Evolutionary conservation across 768 basidiomycete species (phyloP).

Genomic region (Amanita subjunquillea): DNA sequence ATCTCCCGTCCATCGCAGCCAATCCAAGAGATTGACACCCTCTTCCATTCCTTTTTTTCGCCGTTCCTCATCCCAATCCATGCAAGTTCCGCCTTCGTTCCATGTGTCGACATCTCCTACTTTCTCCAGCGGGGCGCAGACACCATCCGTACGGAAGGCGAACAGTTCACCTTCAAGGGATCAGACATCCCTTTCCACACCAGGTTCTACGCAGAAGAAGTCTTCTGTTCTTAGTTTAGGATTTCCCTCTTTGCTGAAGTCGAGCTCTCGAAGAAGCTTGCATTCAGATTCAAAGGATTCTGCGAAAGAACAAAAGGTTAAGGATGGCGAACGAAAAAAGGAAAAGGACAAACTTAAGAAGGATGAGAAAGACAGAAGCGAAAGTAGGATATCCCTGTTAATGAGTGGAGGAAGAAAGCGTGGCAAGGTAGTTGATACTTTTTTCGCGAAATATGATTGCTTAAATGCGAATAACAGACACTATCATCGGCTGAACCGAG

Average conservation of each 20-base stretch:
- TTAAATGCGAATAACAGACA: slow-evolving; percentile 39
- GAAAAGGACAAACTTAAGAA: slow-evolving; percentile 51
- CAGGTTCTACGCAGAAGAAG: slow-evolving; percentile 63
- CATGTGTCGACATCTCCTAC: slow-evolving; percentile 43
- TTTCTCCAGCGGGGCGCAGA: slow-evolving; percentile 25
- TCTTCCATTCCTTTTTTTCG: slow-evolving; percentile 93
- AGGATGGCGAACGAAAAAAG: slow-evolving; percentile 25
- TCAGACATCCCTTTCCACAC: slow-evolving; percentile 41
- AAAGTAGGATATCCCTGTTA: slow-evolving; percentile 79
- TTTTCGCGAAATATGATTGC: slow-evolving; percentile 6
- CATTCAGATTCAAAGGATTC: slow-evolving; percentile 58
- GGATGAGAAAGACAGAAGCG: slow-evolving; percentile 82
- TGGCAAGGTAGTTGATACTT: slow-evolving; percentile 59
- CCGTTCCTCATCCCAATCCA: slow-evolving; percentile 82
- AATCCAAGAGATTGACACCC: slow-evolving; percentile 78
- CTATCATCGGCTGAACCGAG: slow-evolving; percentile 75
- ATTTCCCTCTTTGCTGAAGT: slow-evolving; percentile 76
- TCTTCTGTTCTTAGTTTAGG: slow-evolving; percentile 76
- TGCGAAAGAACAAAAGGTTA: slow-evolving; percentile 30
- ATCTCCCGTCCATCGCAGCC: slow-evolving; percentile 55
- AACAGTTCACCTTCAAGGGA: slow-evolving; percentile 46
- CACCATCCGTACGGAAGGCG: slow-evolving; percentile 31
- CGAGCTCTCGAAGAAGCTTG: slow-evolving; percentile 72
- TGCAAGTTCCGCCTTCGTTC: slow-evolving; percentile 51
- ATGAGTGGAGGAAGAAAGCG: slow-evolving; percentile 67